Evolutionary conservation across 2,329 filamentous ascomycete genomes (phyloP).

Genomic region (Graphiopsis chlorocephala): DNA sequence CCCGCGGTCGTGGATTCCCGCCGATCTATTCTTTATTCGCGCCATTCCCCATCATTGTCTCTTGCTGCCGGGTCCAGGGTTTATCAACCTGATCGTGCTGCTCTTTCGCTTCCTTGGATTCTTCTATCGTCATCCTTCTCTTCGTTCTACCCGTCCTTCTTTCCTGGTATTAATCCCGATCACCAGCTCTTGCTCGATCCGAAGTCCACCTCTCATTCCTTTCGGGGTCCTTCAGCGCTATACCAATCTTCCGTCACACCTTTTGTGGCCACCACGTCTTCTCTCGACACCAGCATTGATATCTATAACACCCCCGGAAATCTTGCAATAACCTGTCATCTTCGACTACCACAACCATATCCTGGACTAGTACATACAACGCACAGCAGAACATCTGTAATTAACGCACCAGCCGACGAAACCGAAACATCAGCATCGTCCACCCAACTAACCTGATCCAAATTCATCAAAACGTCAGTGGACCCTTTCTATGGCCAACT

Average conservation of each 20-base stretch:
- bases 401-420: slow-evolving; percentile 8
- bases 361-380: slow-evolving; percentile 12
- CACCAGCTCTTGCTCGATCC: slow-evolving; percentile 15
- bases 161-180: slow-evolving; percentile 23
- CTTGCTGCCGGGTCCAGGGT: slow-evolving; percentile 29
- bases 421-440: slow-evolving; percentile 8
- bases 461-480: slow-evolving; percentile 14
- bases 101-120: slow-evolving; percentile 27
- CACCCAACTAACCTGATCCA: slow-evolving; percentile 7
- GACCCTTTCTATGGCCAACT: neutral
- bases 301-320: slow-evolving; percentile 8
- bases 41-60: slow-evolving; percentile 24
- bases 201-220: slow-evolving; percentile 19
- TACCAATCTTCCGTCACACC: slow-evolving; percentile 18
- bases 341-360: slow-evolving; percentile 5
- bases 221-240: slow-evolving; percentile 18
- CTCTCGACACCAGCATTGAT: slow-evolving; percentile 14
- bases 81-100: slow-evolving; percentile 28
- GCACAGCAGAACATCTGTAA: slow-evolving; percentile 10
- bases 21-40: slow-evolving; percentile 30
- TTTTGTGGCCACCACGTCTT: slow-evolving; percentile 8
- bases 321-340: slow-evolving; percentile 2
- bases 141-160: slow-evolving; percentile 24
- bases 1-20: slow-evolving; percentile 22
- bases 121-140: slow-evolving; percentile 26